Evolutionary conservation across 2,329 filamentous ascomycete species (phyloP), one percentile per base, ranked within the genome.

Genomic region (Fusarium devonianum): DNA sequence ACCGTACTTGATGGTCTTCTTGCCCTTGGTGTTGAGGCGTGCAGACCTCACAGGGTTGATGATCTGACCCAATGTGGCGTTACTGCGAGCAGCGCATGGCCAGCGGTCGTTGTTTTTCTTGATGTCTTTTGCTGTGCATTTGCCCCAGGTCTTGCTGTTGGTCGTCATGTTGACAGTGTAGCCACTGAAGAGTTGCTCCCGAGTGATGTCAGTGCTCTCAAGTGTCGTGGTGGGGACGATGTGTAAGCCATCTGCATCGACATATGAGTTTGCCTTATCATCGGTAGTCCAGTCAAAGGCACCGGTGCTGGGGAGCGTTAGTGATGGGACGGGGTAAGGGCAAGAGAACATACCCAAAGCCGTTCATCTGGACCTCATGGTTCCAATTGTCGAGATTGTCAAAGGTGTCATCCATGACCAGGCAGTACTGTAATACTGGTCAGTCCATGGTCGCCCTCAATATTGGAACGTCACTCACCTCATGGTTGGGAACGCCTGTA

Each of bases 201-300:
- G 53, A 3, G 71, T 73, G 17, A 64, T 64, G 13, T 53, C 37
- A 7, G 61, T 64, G 44, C 53, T 64, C 30, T 64, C 58, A 16
- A 56, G 67, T 0, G 77, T 80, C 33, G 80, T 63, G 1, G 78
- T 81, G 10, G 78, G 78, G 9, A 78, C 73, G 26, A 81, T 80
- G 59, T 79, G 77, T 18, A 81, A 70, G 7, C 77, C 77, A 30
- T 76, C 69, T 1, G 60, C 65, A 51, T 79, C 75, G 21, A 74
- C 69, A 60, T 74, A 81, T 19, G 74, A 69, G 58, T 81, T 81
- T 45, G 64, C 62, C 1, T 67, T 51, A 54, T 79, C 76, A 6
- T 64, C 67, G 3, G 78, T 81, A 0, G 78, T 80, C 78, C 77
- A 79, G 67, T 81, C 78, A 63, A 81, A 81, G 21, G 75, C 69